Evolutionary conservation across 73 alveolate genomes (phyloP), one percentile per base, ranked within the genome.

Genomic region (Halteria grandinella): DNA sequence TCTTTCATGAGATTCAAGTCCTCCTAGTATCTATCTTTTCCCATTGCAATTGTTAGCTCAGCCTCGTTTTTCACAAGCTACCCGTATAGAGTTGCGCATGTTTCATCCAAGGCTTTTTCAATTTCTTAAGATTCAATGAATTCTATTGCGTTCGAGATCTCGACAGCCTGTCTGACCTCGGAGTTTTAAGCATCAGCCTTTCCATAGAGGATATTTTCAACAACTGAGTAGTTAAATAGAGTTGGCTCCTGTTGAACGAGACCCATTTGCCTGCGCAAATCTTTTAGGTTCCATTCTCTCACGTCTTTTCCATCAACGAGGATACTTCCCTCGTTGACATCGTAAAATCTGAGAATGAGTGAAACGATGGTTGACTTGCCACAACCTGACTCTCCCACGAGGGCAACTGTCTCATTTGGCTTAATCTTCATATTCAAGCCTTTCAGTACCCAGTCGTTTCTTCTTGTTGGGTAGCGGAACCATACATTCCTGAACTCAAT

Each of bases 381-480:
- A 47, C 90, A 62, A n/a, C 96, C 98, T 17, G 94, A 79, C 40
- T 83, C 88, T 6, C 98, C 98, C 8, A 94, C 97, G 7, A 94
- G 43, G 1, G 97, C 98, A 7, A 89, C 86, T 14, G 86, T 88
- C 60, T 91, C 75, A 4, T 97, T 95, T 20, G 95, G 91, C 5
- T 81, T 73, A 24, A 94, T 79, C 32, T 18, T 66, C 32, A 94
- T 79, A 71, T 58, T 69, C 1, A 94, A 54, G 70, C 85, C 79
- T 41, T 89, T 44, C 31, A 93, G 50, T 34, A 91, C 71, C 73
- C 74, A 55, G 27, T 73, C 59, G 47, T 86, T 88, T 66, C 79
- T 75, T 54, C 82, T 54, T 15, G 89, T 59, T 1, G 93, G 93
- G 39, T 87, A 87, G 27, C 86, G 29, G 41, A 87, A 87, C 79